Conservation (phyloP, 176 grass and related monocot genomes). For the Triticum aestivum region DNA sequence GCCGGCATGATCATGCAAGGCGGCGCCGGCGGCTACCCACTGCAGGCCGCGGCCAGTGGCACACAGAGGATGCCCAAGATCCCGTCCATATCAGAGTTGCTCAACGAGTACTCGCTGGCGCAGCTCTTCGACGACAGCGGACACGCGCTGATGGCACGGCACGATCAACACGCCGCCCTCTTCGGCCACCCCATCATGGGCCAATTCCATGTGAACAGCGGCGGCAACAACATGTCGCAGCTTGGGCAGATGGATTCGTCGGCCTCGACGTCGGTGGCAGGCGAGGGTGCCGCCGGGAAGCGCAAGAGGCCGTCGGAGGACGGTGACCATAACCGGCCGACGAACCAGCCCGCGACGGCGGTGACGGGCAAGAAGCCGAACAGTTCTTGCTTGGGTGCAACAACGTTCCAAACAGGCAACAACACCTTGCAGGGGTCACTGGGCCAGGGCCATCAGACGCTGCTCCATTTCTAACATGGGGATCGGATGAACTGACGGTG, state of each 20-base stretch:
- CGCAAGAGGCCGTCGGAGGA: slow-evolving; percentile 37
- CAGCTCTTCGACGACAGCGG: slow-evolving; percentile 38
- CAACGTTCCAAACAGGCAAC: slow-evolving; percentile 50
- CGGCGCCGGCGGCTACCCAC: background rate
- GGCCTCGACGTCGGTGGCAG: background rate
- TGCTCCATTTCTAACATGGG: slow-evolving; percentile 56
- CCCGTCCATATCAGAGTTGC: slow-evolving; percentile 44
- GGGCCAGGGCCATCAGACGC: slow-evolving; percentile 48
- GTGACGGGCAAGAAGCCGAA: slow-evolving; percentile 47
- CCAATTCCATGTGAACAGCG: slow-evolving; percentile 29
- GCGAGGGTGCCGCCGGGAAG: slow-evolving; percentile 2
- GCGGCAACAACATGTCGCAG: slow-evolving; percentile 7
- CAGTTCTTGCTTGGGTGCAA: slow-evolving; percentile 51
- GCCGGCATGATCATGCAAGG: slow-evolving; percentile 41
- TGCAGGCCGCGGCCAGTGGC: background rate
- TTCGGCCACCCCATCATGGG: slow-evolving; percentile 38
- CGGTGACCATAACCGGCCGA: background rate
- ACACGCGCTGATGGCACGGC: slow-evolving; percentile 8
- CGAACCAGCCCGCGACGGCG: background rate
- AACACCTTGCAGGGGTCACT: slow-evolving; percentile 45
- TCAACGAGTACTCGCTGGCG: slow-evolving; percentile 44
- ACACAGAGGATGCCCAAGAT: slow-evolving; percentile 35
- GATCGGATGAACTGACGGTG: slow-evolving; percentile 38
- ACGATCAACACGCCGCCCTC: slow-evolving; percentile 14
- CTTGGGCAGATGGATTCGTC: slow-evolving; percentile 8